phyloP scores from a whole-genome alignment of 2,329 filamentous ascomycete species.

The Aspergillus arachidicola region DNA sequence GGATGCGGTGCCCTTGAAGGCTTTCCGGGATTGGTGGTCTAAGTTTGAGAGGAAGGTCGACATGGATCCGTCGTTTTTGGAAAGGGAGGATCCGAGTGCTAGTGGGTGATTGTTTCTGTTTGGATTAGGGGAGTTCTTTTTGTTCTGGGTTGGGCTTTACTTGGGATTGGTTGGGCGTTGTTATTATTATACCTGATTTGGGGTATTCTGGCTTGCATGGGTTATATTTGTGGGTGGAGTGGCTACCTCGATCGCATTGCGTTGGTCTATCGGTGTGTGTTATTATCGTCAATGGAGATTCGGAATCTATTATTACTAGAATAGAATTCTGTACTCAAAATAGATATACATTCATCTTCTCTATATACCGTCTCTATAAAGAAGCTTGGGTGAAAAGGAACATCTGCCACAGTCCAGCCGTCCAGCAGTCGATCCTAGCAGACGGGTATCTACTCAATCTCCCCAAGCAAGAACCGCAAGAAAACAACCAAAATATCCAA shows the following conservation, averaged over 20 bases:
- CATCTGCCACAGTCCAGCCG: neutral
- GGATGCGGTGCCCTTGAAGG: slow-evolving; percentile 81
- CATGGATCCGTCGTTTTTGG: slow-evolving; percentile 84
- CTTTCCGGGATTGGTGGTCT: slow-evolving; percentile 96
- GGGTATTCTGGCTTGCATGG: neutral
- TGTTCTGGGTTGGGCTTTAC: neutral
- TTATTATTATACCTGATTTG: neutral
- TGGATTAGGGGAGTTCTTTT: too few species aligned
- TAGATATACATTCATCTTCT: neutral
- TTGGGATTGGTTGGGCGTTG: neutral
- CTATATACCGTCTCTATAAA: neutral
- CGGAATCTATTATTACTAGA: neutral
- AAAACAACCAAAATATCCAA: slow-evolving; percentile 74
- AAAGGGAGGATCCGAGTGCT: slow-evolving; percentile 61
- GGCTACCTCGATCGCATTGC: neutral
- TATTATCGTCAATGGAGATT: neutral
- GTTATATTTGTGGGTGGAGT: neutral
- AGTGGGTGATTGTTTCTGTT: slow-evolving; percentile 15
- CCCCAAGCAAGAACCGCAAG: slow-evolving; percentile 71
- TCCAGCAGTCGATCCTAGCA: neutral
- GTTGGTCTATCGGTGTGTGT: neutral
- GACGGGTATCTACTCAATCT: neutral
- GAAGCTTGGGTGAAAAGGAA: neutral
- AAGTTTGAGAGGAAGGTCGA: slow-evolving; percentile 91
- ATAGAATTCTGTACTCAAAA: neutral